These are phyloP conservation scores for Amanita fuliginea DNA, from an alignment of 768 basidiomycete genomes.

Conservation along the genomic window DNA sequence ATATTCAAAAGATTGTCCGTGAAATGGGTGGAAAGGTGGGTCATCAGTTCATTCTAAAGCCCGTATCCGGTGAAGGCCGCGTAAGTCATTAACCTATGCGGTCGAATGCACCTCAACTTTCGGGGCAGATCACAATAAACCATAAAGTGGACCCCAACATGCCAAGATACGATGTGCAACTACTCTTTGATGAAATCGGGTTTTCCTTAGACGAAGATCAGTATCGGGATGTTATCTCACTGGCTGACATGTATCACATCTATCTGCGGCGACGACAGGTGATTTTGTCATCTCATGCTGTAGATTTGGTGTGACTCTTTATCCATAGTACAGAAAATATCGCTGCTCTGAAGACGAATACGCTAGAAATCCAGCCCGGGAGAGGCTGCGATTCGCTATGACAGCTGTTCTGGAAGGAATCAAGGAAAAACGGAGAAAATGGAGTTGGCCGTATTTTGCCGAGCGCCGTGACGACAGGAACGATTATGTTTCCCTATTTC, in stretches of 20 bases:
- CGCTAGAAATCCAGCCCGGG: conserved; percentile 44
- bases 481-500: conserved; percentile 76
- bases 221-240: conserved; percentile 85
- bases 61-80: conserved; percentile 90
- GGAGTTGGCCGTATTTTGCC: conserved; percentile 89
- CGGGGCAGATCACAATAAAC: conserved; percentile 67
- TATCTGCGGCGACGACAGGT: conserved; percentile 81
- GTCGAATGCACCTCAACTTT: conserved; percentile 1
- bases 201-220: conserved; percentile 88
- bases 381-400: conserved; percentile 69
- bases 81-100: conserved; percentile 29
- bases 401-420: conserved; percentile 75
- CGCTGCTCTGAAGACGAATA: conserved; percentile 58
- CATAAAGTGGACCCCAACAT: conserved; percentile 61
- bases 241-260: conserved; percentile 95
- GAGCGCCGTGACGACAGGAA: conserved; percentile 84
- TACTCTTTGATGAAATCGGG: conserved; percentile 89
- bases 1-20: conserved; percentile 27
- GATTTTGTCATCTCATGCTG: conserved; percentile 1
- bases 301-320: background rate
- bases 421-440: conserved; percentile 69
- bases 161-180: conserved; percentile 79
- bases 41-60: conserved; percentile 93
- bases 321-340: conserved; percentile 67
- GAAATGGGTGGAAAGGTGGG: conserved; percentile 33